Percentiles rank a stretch among this genome's conserved stretches.
Conservation (phyloP, 2,329 filamentous ascomycete species). For the Aspergillus luchuensis region DNA sequence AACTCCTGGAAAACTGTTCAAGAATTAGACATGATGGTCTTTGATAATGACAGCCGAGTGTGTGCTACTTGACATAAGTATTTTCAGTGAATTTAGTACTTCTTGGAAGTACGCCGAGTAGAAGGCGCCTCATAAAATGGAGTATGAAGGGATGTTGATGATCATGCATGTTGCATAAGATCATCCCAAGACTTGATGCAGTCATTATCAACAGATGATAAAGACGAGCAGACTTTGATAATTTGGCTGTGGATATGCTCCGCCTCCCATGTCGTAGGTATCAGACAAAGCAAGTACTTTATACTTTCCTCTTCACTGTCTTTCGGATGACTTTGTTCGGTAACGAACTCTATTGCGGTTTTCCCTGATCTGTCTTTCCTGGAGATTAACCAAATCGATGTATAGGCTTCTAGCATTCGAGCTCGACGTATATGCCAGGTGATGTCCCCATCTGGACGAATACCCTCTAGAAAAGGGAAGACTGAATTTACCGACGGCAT, state of each 20-base stretch:
- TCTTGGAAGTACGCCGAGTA: too few species aligned
- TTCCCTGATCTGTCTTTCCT: not conserved
- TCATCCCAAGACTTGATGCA: not conserved
- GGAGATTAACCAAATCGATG: conserved; percentile 6
- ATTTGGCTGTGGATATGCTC: conserved; percentile 6
- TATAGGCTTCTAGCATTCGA: conserved; percentile 8
- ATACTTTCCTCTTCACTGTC: not conserved
- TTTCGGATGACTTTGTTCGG: not conserved
- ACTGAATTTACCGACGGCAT: conserved; percentile 12
- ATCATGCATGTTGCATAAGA: not conserved
- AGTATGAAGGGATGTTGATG: too few species aligned
- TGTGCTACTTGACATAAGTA: too few species aligned
- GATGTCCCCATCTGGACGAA: not conserved
- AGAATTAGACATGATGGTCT: not conserved
- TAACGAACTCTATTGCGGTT: not conserved
- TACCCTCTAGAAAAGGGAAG: conserved; percentile 11
- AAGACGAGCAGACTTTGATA: not conserved
- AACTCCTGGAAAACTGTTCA: not conserved
- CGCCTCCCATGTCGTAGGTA: conserved; percentile 10
- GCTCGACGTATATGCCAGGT: conserved; percentile 11
- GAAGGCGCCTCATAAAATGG: too few species aligned
- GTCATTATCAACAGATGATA: not conserved
- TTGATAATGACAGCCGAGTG: too few species aligned
- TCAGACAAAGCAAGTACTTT: conserved; percentile 6
- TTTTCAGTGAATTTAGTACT: too few species aligned